A percentile compares a stretch with the other conserved stretches of the same genome.
phyloP scores from a whole-genome alignment of 1,284 basidiomycete genomes.

The Entoloma clypeatum region DNA sequence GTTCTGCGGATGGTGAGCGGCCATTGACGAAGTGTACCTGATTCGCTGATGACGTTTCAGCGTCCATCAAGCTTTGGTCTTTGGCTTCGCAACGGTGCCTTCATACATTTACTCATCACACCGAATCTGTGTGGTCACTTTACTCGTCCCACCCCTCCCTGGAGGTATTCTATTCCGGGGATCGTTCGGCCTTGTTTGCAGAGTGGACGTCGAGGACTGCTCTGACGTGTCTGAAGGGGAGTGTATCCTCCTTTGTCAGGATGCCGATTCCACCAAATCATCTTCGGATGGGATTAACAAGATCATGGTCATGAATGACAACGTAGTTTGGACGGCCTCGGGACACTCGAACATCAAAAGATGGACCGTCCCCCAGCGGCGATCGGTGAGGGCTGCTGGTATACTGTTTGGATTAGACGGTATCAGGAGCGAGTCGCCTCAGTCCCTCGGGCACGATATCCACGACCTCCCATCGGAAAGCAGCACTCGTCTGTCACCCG shows the following conservation, averaged over 20 bases:
- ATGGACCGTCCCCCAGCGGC: conserved; percentile 64
- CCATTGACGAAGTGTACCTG: background rate
- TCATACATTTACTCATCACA: conserved; percentile 95
- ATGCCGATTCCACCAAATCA: conserved; percentile 39
- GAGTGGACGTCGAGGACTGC: conserved; percentile 84
- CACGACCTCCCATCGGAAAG: conserved; percentile 22
- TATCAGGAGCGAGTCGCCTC: conserved; percentile 17
- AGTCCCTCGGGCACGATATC: conserved; percentile 14
- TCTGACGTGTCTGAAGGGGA: conserved; percentile 83
- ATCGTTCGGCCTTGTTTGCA: conserved; percentile 88
- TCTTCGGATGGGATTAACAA: conserved; percentile 75
- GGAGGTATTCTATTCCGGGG: conserved; percentile 94
- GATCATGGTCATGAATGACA: conserved; percentile 83
- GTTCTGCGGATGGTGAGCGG: conserved; percentile 76
- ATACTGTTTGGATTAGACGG: conserved; percentile 26
- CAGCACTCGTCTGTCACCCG: conserved; percentile 27
- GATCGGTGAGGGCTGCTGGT: conserved; percentile 34
- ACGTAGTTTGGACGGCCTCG: conserved; percentile 88
- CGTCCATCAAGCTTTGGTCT: conserved; percentile 91
- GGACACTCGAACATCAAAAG: conserved; percentile 77
- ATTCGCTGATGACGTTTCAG: conserved; percentile 31
- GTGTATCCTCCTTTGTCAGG: conserved; percentile 81
- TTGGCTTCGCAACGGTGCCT: conserved; percentile 83
- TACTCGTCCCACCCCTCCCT: conserved; percentile 85
- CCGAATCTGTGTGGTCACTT: conserved; percentile 94